Conservation (phyloP, 257 asterid species). For the Ilex asprella region DNA sequence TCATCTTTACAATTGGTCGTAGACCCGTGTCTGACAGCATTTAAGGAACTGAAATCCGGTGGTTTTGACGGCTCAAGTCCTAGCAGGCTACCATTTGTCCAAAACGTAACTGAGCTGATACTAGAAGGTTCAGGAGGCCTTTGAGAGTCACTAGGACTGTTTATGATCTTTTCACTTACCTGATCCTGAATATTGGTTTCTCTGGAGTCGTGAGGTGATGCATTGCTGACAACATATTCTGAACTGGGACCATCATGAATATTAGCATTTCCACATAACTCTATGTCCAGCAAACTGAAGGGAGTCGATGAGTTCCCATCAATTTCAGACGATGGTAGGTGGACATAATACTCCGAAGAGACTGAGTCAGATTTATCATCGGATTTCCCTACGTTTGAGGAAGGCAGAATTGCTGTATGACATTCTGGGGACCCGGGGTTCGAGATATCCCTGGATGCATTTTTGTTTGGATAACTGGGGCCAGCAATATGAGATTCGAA, state of each 20-base stretch:
- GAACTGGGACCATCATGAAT: constrained; percentile 24
- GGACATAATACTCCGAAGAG: constrained; percentile 21
- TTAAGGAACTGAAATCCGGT: constrained; percentile 50
- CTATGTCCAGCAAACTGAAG: constrained; percentile 22
- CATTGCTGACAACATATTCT: constrained; percentile 28
- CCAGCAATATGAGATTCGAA: constrained; percentile 15
- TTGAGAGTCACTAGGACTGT: constrained; percentile 28
- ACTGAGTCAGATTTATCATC: constrained; percentile 12
- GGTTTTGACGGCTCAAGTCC: constrained; percentile 99
- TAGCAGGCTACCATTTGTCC: constrained; percentile 97
- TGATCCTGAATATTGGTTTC: constrained; percentile 20
- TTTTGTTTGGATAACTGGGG: constrained; percentile 20
- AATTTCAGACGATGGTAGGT: constrained; percentile 33
- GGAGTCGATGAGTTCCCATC: constrained; percentile 22
- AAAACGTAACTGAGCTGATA: constrained; percentile 47
- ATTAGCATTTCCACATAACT: constrained; percentile 25
- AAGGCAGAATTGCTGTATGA: constrained; percentile 11
- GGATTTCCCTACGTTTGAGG: constrained; percentile 9
- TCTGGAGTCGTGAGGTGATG: constrained; percentile 24
- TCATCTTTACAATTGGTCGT: constrained; percentile 22
- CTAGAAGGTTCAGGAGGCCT: constrained; percentile 50
- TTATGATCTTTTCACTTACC: constrained; percentile 22
- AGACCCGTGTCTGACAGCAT: constrained; percentile 29
- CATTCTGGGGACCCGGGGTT: constrained; percentile 10
- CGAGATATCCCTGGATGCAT: constrained; percentile 3